Percentiles rank a stretch among this genome's conserved stretches.
Evolutionary conservation across 2,329 filamentous ascomycete genomes (phyloP).

Genomic region (Talaromyces verruculosus): DNA sequence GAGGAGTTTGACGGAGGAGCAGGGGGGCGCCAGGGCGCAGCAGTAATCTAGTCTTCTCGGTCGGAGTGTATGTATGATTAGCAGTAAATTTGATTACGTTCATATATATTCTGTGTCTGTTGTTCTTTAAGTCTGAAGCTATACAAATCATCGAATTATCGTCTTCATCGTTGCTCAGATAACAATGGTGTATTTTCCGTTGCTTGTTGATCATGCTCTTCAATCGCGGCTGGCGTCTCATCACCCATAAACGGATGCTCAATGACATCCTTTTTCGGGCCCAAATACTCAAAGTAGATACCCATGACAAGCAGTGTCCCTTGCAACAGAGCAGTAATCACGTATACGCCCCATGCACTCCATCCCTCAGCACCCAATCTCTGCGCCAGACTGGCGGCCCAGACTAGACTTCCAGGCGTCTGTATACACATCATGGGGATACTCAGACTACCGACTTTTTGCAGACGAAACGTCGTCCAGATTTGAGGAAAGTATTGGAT

Average conservation of each 20-base stretch:
- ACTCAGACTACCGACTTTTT: constrained; percentile 85
- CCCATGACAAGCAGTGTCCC: constrained; percentile 77
- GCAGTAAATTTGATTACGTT: not conserved
- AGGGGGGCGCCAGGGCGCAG: not conserved
- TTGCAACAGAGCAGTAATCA: constrained; percentile 83
- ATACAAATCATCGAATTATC: not conserved
- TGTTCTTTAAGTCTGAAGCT: not conserved
- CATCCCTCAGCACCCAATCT: constrained; percentile 80
- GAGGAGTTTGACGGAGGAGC: constrained; percentile 7
- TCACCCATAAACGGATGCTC: constrained; percentile 6
- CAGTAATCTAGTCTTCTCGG: not conserved
- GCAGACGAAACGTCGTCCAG: constrained; percentile 80
- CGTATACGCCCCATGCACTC: constrained; percentile 93
- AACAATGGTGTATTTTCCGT: constrained; percentile 14
- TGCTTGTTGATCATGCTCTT: not conserved
- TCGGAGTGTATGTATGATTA: not conserved
- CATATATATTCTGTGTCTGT: not conserved
- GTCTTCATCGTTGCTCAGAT: constrained; percentile 4
- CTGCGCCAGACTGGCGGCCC: constrained; percentile 77
- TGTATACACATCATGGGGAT: constrained; percentile 99
- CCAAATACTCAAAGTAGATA: constrained; percentile 63
- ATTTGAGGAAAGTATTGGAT: constrained; percentile 97
- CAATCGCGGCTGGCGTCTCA: not conserved
- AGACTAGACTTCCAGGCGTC: constrained; percentile 87
- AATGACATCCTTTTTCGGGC: constrained; percentile 46